Base-by-base conservation (phyloP, 768 basidiomycete species). In the Wakefieldia striispora region DNA sequence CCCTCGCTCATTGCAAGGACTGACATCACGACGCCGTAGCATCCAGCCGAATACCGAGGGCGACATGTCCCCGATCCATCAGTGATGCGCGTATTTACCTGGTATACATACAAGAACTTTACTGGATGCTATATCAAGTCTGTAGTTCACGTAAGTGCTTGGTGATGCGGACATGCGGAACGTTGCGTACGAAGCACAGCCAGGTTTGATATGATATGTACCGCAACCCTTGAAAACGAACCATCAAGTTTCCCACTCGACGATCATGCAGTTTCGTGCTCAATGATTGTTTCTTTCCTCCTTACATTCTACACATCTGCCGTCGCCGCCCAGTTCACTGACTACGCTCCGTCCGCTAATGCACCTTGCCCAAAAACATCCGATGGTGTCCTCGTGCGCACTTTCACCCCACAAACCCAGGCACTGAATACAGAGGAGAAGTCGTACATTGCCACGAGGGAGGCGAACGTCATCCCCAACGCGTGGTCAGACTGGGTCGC, bases 401-500 rank as follows among this genome's bases (percentile, higher is more conserved):
- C 68, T 11, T 79, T 80, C 56, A 68, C 76, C 3, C 75, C 81
- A 0, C 61, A 74, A 41, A 77, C 71, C 20, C 84, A 83, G 62
- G 57, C 72, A 1, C 59, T 87, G 6, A 72, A 82, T 55, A 63
- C 77, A 3, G 58, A 61, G 16, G 85, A 87, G 58, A 44, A 43
- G 0, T 66, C 67, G 0, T 87, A 84, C 56, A 62, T 86, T 31
- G 29, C 59, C 9, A 60, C 67, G 5, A 75, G 84, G 9, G 62
- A 73, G 17, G 58, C 70, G 4, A 64, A 61, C 9, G 68, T 74
- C 43, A 60, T 81, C 3, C 72, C 75, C 0, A 56, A 58, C 21
- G 80, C 80, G 8, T 87, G 84, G 83, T 65, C 63, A 6, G 69
- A 72, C 27, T 88, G 86, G 83, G 51, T 86, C 38, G 79, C 78